Base-by-base conservation (phyloP, 208 protist genomes). In the Trypanosoma mega region DNA sequence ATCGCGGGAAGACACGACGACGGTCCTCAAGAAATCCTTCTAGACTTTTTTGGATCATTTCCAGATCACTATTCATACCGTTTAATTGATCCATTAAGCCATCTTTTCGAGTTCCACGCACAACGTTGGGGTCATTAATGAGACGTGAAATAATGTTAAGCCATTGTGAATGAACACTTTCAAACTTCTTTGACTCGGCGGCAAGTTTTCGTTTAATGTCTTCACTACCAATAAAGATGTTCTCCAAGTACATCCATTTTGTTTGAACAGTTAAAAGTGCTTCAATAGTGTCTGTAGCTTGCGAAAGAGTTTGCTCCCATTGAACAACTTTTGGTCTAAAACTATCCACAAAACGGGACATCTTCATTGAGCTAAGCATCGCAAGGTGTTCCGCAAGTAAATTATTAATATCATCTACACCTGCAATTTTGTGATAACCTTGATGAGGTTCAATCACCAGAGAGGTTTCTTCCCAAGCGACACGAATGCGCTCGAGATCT, bases 131-230 rank as follows among this genome's bases (percentile, higher is more conserved):
- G 68, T 96, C 92, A 56, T 76, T 89, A 39, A 95, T 82, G 23
- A 97, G 70, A 14, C 87, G 85, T 3, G 81, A 50, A 27, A 97
- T 87, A 72, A 97, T 95, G 23, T 77, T 73, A 23, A 96, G 74
- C 97, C 97, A 99, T 52, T 94, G 89, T 29, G 72, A 82, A 77
- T 99, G 96, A 51, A 99, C 91, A 16, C 80, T 87, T 47, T 97
- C 84, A 67, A 99, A 99, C 72, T 94, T 82, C 56, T 92, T 93
- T 26, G 95, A 93, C 69, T 99, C 97, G 7, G 85, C 82, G 2
- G 97, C 97, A 21, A 99, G 85, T 81, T 99, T 98, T 37, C 93
- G 92, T 50, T 98, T 97, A 74, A 99, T 99, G 74, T 99, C 97
- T 56, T 98, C 97, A 53, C 85, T 92, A 37, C 94, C 93, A 21